Conservation (phyloP, 1,284 basidiomycete species). For the Singerocomus inundabilis region DNA sequence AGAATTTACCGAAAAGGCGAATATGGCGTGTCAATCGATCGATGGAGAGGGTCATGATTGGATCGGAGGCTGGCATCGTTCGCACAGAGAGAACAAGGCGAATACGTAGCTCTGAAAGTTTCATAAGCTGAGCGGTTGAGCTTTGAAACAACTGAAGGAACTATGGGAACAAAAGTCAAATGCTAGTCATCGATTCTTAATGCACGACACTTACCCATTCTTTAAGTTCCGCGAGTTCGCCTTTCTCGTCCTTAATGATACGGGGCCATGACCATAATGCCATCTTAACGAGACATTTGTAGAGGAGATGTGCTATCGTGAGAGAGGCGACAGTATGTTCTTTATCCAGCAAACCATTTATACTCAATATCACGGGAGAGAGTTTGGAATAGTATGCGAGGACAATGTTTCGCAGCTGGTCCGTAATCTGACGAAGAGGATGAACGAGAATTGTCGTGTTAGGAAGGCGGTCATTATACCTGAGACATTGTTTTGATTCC, state of each 20-base stretch:
- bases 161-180: slow-evolving; percentile 36
- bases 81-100: slow-evolving; percentile 38
- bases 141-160: slow-evolving; percentile 57
- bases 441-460: slow-evolving; percentile 2
- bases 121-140: slow-evolving; percentile 54
- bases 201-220: slow-evolving; percentile 49
- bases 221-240: slow-evolving; percentile 43
- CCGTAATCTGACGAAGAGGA: slow-evolving; percentile 47
- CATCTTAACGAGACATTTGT: slow-evolving; percentile 68
- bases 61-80: slow-evolving; percentile 23
- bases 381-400: slow-evolving; percentile 57
- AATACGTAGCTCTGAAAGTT: slow-evolving; percentile 51
- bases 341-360: slow-evolving; percentile 39
- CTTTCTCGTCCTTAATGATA: slow-evolving; percentile 41
- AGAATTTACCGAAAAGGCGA: slow-evolving; percentile 72
- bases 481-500: slow-evolving; percentile 64
- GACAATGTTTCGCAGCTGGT: slow-evolving; percentile 50
- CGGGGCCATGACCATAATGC: slow-evolving; percentile 70
- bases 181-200: neutral
- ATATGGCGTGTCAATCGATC: slow-evolving; percentile 64
- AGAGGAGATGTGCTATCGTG: slow-evolving; percentile 61
- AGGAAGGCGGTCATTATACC: slow-evolving; percentile 35
- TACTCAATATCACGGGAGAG: slow-evolving; percentile 44
- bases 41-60: slow-evolving; percentile 41
- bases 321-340: slow-evolving; percentile 50